A percentile compares a stretch with the other conserved stretches of the same genome.
phyloP scores from a whole-genome alignment of 2,329 filamentous ascomycete species.

The Alternaria sp. region DNA sequence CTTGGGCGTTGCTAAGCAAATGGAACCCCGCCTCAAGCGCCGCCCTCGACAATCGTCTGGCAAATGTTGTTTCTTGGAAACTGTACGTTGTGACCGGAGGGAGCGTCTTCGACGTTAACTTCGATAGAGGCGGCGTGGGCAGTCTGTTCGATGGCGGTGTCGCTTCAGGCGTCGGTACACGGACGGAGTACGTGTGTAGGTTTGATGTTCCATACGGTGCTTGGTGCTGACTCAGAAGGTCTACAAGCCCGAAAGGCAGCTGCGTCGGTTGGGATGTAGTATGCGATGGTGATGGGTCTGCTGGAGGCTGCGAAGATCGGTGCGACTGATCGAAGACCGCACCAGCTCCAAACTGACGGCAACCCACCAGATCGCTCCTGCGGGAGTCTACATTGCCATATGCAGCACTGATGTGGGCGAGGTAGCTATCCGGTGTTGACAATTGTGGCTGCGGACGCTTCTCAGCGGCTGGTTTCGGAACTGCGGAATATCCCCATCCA shows the following conservation, averaged over 20 bases:
- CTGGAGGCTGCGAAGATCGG: slow-evolving; percentile 5
- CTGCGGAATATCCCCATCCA: slow-evolving; percentile 36
- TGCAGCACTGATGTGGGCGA: slow-evolving; percentile 14
- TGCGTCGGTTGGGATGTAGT: slow-evolving; percentile 6
- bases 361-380: slow-evolving; percentile 16
- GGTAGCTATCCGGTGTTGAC: slow-evolving; percentile 18
- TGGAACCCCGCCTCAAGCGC: slow-evolving; percentile 68
- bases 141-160: slow-evolving; percentile 36
- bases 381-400: slow-evolving; percentile 6
- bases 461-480: background rate
- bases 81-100: slow-evolving; percentile 62
- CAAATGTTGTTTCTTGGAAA: slow-evolving; percentile 70
- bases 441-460: slow-evolving; percentile 2
- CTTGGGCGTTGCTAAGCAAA: slow-evolving; percentile 59
- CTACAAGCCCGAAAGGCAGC: slow-evolving; percentile 42
- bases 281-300: slow-evolving; percentile 2
- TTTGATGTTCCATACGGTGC: slow-evolving; percentile 17
- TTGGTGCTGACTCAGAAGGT: slow-evolving; percentile 30
- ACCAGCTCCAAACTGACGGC: slow-evolving; percentile 21
- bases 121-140: slow-evolving; percentile 28
- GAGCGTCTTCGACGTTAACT: slow-evolving; percentile 36
- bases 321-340: slow-evolving; percentile 30
- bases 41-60: slow-evolving; percentile 71
- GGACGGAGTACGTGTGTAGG: slow-evolving; percentile 28
- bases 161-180: slow-evolving; percentile 31